Percentiles rank a stretch among this genome's conserved stretches.
These are phyloP conservation scores for Cyclotella sp. DNA, from an alignment of 108 stramenopile species.

Conservation along the genomic window DNA sequence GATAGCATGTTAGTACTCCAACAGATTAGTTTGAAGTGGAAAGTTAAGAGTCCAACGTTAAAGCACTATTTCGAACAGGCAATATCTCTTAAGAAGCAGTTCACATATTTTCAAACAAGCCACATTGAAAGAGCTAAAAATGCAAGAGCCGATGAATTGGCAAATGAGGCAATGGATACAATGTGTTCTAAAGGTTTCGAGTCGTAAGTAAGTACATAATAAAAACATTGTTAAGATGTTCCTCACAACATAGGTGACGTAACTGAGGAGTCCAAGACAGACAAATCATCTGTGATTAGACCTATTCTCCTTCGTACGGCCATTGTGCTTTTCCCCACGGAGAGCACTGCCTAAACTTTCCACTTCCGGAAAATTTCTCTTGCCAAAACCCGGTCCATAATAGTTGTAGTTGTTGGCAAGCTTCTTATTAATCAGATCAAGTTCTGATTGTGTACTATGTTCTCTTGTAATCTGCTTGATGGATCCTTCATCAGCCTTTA, in stretches of 20 bases:
- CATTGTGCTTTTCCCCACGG: neutral
- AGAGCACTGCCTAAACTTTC: neutral
- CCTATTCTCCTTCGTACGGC: neutral
- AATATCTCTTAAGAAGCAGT: conserved; percentile 41
- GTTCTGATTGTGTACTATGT: neutral
- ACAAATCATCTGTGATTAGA: neutral
- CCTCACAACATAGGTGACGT: neutral
- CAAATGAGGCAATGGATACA: conserved; percentile 85
- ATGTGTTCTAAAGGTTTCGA: conserved; percentile 50
- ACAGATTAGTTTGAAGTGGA: conserved; percentile 69
- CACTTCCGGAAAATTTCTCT: neutral
- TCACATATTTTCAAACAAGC: conserved; percentile 61
- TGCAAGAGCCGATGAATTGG: conserved; percentile 81
- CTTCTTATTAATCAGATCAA: neutral
- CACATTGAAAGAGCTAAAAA: conserved; percentile 75
- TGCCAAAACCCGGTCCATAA: neutral
- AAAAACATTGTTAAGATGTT: neutral
- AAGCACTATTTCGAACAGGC: conserved; percentile 50
- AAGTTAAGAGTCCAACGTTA: conserved; percentile 58
- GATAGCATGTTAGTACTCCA: conserved; percentile 77
- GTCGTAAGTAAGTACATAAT: neutral
- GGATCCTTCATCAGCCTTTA: neutral
- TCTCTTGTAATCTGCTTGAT: neutral
- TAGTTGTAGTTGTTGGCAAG: neutral
- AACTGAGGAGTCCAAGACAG: neutral